These are phyloP conservation scores for Martensiomyces pterosporus DNA, from an alignment of 192 early-diverging fungal species.

Conservation along the genomic window DNA sequence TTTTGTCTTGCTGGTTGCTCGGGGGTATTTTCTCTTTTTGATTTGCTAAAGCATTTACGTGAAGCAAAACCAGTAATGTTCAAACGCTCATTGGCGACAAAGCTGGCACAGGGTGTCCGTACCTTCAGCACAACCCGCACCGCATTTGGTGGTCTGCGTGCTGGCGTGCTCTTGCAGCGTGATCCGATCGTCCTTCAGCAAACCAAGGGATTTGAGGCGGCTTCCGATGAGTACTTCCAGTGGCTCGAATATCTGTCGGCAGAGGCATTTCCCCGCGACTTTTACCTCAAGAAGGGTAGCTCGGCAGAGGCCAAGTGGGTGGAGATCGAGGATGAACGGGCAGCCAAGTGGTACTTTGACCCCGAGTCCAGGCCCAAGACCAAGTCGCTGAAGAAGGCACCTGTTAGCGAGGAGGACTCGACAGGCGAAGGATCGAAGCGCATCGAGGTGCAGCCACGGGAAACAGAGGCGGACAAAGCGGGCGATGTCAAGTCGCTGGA, in stretches of 20 bases:
- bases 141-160: slow-evolving; percentile 6
- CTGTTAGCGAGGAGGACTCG: slow-evolving; percentile 1
- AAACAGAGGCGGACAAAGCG: slow-evolving; percentile 60
- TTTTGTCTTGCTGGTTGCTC: not conserved
- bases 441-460: slow-evolving; percentile 55
- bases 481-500: slow-evolving; percentile 71
- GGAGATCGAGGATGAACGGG: slow-evolving; percentile 27
- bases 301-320: slow-evolving; percentile 37
- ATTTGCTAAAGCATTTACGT: not conserved
- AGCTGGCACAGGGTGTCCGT: slow-evolving; percentile 7
- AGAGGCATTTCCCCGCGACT: slow-evolving; percentile 45
- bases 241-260: slow-evolving; percentile 45
- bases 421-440: slow-evolving; percentile 26
- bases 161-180: slow-evolving; percentile 43
- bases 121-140: slow-evolving; percentile 21
- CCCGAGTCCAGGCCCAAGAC: slow-evolving; percentile 12
- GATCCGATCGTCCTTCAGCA: slow-evolving; percentile 42
- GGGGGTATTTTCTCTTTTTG: too few species aligned
- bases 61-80: slow-evolving; percentile 3
- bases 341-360: slow-evolving; percentile 39
- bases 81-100: slow-evolving; percentile 4
- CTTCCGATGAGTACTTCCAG: slow-evolving; percentile 37
- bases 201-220: slow-evolving; percentile 24
- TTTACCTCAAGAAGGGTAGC: slow-evolving; percentile 49
- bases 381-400: slow-evolving; percentile 14